Percentiles rank a stretch among this genome's conserved stretches.
phyloP scores from a whole-genome alignment of 2,329 filamentous ascomycete species.

The Alternaria brassicae region DNA sequence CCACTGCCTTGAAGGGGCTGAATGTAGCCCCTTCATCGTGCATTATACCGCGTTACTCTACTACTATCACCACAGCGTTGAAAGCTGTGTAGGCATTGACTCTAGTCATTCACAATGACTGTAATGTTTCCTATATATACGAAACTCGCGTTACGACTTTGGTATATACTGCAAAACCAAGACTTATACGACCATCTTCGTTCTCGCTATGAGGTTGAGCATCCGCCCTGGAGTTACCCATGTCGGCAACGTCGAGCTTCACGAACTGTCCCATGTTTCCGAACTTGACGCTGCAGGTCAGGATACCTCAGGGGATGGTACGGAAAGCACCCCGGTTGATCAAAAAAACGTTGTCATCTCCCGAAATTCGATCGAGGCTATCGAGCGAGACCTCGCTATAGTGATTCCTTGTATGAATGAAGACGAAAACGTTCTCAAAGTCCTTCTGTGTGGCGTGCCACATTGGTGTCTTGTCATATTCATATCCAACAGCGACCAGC shows the following conservation, averaged over 20 bases:
- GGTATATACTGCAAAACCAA: background rate
- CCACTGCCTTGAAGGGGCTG: background rate
- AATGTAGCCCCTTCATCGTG: background rate
- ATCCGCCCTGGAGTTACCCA: background rate
- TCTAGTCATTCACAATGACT: background rate
- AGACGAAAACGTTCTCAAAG: conserved; percentile 17
- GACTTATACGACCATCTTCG: background rate
- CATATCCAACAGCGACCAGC: conserved; percentile 21
- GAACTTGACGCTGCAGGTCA: conserved; percentile 19
- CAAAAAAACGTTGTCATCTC: conserved; percentile 10
- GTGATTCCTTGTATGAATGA: conserved; percentile 27
- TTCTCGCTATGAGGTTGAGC: background rate
- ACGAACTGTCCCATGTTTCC: conserved; percentile 14
- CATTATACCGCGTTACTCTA: background rate
- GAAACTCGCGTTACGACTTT: background rate
- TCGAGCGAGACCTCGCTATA: conserved; percentile 22
- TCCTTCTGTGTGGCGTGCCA: conserved; percentile 24
- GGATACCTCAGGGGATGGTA: background rate
- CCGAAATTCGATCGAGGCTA: conserved; percentile 3
- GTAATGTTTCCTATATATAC: background rate
- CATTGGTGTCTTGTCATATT: conserved; percentile 22
- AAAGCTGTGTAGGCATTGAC: background rate
- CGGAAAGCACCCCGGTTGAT: background rate
- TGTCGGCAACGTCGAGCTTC: conserved; percentile 19
- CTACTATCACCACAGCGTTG: background rate